Evolutionary conservation across 257 asterid species (phyloP).

Genomic region (Rubia yunnanensis): DNA sequence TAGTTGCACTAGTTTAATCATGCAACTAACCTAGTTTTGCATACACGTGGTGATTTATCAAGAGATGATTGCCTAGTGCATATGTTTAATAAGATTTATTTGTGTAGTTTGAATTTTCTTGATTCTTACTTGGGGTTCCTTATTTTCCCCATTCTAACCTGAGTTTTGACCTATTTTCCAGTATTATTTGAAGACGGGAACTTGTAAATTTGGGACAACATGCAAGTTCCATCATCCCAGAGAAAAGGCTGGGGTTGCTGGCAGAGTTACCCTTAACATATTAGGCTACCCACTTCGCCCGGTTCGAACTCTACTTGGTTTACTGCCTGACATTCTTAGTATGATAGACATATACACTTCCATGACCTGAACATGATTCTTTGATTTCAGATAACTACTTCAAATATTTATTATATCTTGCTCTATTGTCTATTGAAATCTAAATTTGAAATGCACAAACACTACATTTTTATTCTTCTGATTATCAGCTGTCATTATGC

Average conservation of each 20-base stretch:
- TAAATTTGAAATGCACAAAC: not conserved
- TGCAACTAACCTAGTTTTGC: not conserved
- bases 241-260: constrained; percentile 85
- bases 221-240: constrained; percentile 92
- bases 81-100: constrained; percentile 6
- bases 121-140: not conserved
- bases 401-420: not conserved
- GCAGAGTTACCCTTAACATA: constrained; percentile 74
- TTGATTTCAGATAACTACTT: not conserved
- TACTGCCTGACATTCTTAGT: not conserved
- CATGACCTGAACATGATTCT: not conserved
- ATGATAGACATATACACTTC: not conserved
- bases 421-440: not conserved
- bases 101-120: not conserved
- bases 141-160: not conserved
- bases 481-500: not conserved
- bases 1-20: not conserved
- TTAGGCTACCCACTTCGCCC: constrained; percentile 91
- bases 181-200: constrained; percentile 89
- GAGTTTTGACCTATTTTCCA: constrained; percentile 13
- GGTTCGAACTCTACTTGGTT: constrained; percentile 36
- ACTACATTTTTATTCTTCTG: not conserved
- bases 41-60: not conserved
- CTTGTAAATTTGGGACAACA: constrained; percentile 88
- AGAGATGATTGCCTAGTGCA: not conserved